phyloP scores from a whole-genome alignment of 192 early-diverging fungal species.

The Jimgerdemannia lactiflua region DNA sequence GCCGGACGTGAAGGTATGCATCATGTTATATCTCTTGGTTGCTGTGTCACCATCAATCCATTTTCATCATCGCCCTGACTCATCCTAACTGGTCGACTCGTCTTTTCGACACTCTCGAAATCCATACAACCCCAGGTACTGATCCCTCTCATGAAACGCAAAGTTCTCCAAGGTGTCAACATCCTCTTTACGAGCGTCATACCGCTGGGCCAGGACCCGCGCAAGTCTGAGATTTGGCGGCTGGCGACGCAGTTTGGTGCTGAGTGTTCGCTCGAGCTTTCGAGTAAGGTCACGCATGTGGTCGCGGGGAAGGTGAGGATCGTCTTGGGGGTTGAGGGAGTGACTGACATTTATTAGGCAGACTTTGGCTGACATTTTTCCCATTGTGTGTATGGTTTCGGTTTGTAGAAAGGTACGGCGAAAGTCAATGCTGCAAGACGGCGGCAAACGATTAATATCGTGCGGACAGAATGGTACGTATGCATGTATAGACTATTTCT shows the following conservation, averaged over 20 bases:
- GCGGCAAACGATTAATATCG: slow-evolving; percentile 40
- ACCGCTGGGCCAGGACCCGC: slow-evolving; percentile 57
- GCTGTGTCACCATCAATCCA: too few species aligned
- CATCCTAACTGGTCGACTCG: neutral
- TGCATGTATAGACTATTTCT: too few species aligned
- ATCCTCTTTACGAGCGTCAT: slow-evolving; percentile 86
- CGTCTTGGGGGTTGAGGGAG: neutral
- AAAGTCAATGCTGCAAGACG: slow-evolving; percentile 71
- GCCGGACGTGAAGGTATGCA: slow-evolving; percentile 38
- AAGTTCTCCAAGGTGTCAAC: slow-evolving; percentile 62
- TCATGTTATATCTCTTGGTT: neutral
- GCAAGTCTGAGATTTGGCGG: slow-evolving; percentile 77
- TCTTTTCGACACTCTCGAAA: neutral
- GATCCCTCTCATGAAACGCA: slow-evolving; percentile 55
- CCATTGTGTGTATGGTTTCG: neutral
- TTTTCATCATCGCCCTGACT: too few species aligned
- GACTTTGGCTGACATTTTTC: neutral
- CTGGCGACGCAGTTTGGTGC: slow-evolving; percentile 85
- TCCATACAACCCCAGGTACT: slow-evolving; percentile 32
- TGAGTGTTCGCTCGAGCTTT: slow-evolving; percentile 59
- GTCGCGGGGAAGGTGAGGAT: slow-evolving; percentile 74
- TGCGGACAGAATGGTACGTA: slow-evolving; percentile 54
- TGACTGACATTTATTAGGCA: neutral
- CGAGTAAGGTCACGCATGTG: slow-evolving; percentile 75
- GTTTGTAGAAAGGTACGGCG: slow-evolving; percentile 56